A percentile compares a stretch with the other conserved stretches of the same genome.
Evolutionary conservation across 2,329 filamentous ascomycete genomes (phyloP).

Genomic region (Aureobasidium pullulans): DNA sequence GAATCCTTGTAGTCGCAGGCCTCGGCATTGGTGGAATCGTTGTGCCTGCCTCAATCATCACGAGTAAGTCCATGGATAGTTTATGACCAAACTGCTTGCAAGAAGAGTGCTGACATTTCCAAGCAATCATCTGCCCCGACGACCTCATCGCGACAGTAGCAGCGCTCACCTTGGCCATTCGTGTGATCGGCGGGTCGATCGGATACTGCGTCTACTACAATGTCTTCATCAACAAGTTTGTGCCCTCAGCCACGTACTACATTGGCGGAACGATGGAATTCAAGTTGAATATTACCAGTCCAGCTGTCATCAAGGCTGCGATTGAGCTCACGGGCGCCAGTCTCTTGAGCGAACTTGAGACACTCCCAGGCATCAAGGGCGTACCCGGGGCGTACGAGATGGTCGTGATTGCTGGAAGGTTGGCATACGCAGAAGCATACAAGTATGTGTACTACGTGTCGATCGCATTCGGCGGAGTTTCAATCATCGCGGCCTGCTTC

Average conservation of each 20-base stretch:
- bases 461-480: constrained; percentile 53
- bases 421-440: constrained; percentile 52
- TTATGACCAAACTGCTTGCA: background rate
- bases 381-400: constrained; percentile 43
- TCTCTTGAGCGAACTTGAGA: constrained; percentile 41
- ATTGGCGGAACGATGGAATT: constrained; percentile 46
- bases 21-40: constrained; percentile 62
- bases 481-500: constrained; percentile 51
- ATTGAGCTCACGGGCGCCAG: constrained; percentile 48
- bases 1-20: constrained; percentile 53
- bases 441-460: constrained; percentile 55
- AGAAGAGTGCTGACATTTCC: background rate
- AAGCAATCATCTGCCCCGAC: constrained; percentile 58
- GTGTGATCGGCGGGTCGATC: constrained; percentile 59
- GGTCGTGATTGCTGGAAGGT: constrained; percentile 49
- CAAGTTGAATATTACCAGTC: constrained; percentile 43
- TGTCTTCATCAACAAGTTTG: constrained; percentile 44
- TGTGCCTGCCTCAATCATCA: constrained; percentile 60
- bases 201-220: constrained; percentile 45
- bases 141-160: constrained; percentile 64
- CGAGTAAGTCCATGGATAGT: constrained; percentile 16
- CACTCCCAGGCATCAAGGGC: constrained; percentile 46
- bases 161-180: constrained; percentile 61
- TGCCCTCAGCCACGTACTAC: constrained; percentile 37
- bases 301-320: constrained; percentile 40